These are phyloP conservation scores for Aspergillaceae sp. DNA, from an alignment of 2,329 filamentous ascomycete genomes.

Conservation along the genomic window DNA sequence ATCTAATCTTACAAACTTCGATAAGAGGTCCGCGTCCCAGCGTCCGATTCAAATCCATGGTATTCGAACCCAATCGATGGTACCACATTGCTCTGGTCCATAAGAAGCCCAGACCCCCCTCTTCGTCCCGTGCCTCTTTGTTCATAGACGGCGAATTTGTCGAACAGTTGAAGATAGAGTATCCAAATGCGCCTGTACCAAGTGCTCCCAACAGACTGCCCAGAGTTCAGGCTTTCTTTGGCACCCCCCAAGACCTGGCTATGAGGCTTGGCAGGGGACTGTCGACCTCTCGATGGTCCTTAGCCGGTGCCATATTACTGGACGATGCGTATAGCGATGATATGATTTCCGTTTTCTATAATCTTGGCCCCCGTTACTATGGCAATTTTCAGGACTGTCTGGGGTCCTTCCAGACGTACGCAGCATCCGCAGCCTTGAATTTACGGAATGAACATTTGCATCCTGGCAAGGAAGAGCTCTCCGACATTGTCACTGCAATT, in stretches of 20 bases:
- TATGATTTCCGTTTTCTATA: constrained; percentile 79
- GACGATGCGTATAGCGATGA: constrained; percentile 85
- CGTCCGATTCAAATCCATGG: constrained; percentile 79
- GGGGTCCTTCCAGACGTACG: constrained; percentile 92
- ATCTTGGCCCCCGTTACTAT: constrained; percentile 81
- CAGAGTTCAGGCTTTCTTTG: constrained; percentile 83
- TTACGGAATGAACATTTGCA: constrained; percentile 85
- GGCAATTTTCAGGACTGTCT: constrained; percentile 96
- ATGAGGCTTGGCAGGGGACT: constrained; percentile 63
- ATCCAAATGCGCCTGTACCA: constrained; percentile 66
- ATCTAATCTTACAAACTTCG: constrained; percentile 93
- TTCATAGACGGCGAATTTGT: constrained; percentile 91
- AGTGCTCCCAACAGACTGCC: constrained; percentile 42
- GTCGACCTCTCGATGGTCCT: constrained; percentile 72
- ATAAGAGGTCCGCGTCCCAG: constrained; percentile 78
- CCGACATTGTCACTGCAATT: constrained; percentile 84
- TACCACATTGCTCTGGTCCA: constrained; percentile 92
- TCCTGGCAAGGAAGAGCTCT: constrained; percentile 79
- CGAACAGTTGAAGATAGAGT: constrained; percentile 83
- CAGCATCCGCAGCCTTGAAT: constrained; percentile 81
- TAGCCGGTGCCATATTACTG: constrained; percentile 83
- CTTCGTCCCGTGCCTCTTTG: constrained; percentile 70
- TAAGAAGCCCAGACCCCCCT: constrained; percentile 64
- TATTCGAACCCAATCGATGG: constrained; percentile 71
- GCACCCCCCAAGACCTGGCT: constrained; percentile 82